Conservation (phyloP, 2,329 filamentous ascomycete genomes). For the Ceratocystiopsis sp. region DNA sequence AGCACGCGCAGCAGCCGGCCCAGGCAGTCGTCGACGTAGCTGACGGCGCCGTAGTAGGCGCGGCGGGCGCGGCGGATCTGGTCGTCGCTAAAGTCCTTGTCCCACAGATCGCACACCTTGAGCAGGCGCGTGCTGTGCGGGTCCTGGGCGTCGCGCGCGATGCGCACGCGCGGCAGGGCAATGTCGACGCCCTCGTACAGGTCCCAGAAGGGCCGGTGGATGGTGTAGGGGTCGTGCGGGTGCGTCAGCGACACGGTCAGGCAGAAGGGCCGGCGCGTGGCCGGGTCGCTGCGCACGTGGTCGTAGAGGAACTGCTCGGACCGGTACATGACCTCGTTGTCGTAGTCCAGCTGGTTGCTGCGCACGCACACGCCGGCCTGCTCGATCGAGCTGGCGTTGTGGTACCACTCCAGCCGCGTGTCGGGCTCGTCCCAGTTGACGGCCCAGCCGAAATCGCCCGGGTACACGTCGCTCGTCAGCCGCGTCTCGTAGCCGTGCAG, state of each 20-base stretch:
- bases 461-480: conserved; percentile 90
- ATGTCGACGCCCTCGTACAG: conserved; percentile 81
- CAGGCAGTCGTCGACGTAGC: conserved; percentile 86
- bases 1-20: conserved; percentile 65
- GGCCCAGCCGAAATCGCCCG: conserved; percentile 83
- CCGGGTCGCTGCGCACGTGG: conserved; percentile 63
- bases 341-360: conserved; percentile 90
- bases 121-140: conserved; percentile 74
- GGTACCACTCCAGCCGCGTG: conserved; percentile 79
- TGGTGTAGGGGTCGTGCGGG: conserved; percentile 88
- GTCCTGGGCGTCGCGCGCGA: conserved; percentile 69
- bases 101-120: conserved; percentile 75
- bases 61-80: conserved; percentile 73
- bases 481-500: conserved; percentile 86
- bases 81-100: conserved; percentile 66
- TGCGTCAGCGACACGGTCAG: conserved; percentile 82
- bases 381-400: conserved; percentile 85
- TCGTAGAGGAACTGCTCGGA: conserved; percentile 82
- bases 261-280: conserved; percentile 61
- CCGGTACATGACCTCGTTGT: conserved; percentile 90
- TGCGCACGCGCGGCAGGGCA: conserved; percentile 58
- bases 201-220: conserved; percentile 88
- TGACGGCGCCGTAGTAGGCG: conserved; percentile 85
- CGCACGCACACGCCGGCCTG: conserved; percentile 78
- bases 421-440: conserved; percentile 92